phyloP scores from a whole-genome alignment of 2,329 filamentous ascomycete genomes.

The Aquanectria penicillioides region DNA sequence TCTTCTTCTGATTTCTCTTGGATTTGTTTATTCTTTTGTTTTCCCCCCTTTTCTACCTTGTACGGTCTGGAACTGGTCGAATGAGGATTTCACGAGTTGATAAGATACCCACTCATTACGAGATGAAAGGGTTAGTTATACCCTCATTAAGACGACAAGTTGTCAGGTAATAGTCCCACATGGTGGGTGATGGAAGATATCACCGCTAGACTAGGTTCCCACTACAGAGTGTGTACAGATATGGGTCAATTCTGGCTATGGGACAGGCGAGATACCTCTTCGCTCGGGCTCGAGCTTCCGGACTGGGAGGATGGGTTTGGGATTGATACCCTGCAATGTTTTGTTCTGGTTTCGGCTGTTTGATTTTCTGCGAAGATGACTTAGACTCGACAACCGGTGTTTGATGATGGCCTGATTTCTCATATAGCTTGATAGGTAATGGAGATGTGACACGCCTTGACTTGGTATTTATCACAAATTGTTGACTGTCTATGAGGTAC shows the following conservation, averaged over 20 bases:
- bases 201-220: slow-evolving; percentile 8
- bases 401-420: slow-evolving; percentile 12
- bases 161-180: slow-evolving; percentile 3
- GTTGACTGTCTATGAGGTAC: no score
- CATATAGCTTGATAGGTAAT: slow-evolving; percentile 21
- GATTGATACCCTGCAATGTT: slow-evolving; percentile 39
- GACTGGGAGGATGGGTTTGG: slow-evolving; percentile 34
- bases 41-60: slow-evolving; percentile 8
- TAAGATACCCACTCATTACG: slow-evolving; percentile 39
- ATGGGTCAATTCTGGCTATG: slow-evolving; percentile 17
- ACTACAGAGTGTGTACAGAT: slow-evolving; percentile 6
- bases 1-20: slow-evolving; percentile 7
- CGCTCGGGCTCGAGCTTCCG: slow-evolving; percentile 22
- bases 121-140: slow-evolving; percentile 26
- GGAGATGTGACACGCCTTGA: slow-evolving; percentile 13
- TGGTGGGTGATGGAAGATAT: slow-evolving; percentile 4
- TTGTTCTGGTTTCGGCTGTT: slow-evolving; percentile 20
- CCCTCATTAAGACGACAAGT: slow-evolving; percentile 11
- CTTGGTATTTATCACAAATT: neutral
- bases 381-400: slow-evolving; percentile 21
- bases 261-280: slow-evolving; percentile 23
- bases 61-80: slow-evolving; percentile 17
- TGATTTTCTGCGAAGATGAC: slow-evolving; percentile 16
- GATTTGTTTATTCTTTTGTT: slow-evolving; percentile 19
- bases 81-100: slow-evolving; percentile 32